Percentiles rank a stretch among this genome's conserved stretches.
phyloP scores from a whole-genome alignment of 441 rosid genomes.

The Populus tomentosa region DNA sequence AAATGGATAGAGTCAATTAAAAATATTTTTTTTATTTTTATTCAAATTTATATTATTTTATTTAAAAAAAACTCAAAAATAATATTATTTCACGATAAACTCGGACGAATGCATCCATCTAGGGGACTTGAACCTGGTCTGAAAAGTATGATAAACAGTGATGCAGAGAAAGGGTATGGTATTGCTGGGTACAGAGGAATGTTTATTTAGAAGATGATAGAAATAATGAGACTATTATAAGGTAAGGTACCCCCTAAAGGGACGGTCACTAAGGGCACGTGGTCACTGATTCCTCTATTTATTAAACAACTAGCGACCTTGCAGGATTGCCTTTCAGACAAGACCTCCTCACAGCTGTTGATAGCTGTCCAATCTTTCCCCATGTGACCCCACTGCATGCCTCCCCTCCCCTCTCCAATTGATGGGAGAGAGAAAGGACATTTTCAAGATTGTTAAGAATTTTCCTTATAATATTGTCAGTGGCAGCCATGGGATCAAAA shows the following conservation, averaged over 20 bases:
- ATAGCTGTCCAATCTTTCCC: slow-evolving; percentile 67
- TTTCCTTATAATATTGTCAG: neutral
- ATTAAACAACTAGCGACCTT: slow-evolving; percentile 52
- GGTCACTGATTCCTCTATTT: slow-evolving; percentile 47
- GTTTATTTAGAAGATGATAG: slow-evolving; percentile 15
- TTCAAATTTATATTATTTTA: too few species aligned
- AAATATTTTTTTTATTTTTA: too few species aligned
- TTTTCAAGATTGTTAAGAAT: neutral
- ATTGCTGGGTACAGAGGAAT: slow-evolving; percentile 21
- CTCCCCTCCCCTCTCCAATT: neutral
- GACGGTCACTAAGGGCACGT: slow-evolving; percentile 67
- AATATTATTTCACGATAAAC: too few species aligned
- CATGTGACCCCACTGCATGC: slow-evolving; percentile 48
- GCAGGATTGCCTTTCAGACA: slow-evolving; percentile 64
- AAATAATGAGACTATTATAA: slow-evolving; percentile 27
- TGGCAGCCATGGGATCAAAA: neutral
- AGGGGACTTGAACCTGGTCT: too few species aligned
- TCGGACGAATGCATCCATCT: too few species aligned
- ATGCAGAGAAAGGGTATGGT: too few species aligned
- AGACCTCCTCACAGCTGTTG: slow-evolving; percentile 60
- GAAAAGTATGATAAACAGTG: too few species aligned
- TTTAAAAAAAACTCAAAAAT: too few species aligned
- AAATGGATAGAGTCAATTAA: too few species aligned
- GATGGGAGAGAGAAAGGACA: slow-evolving; percentile 27
- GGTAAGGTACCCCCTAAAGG: slow-evolving; percentile 23